These are phyloP conservation scores for Zygosaccharomyces sapae DNA, from an alignment of 1,139 yeast species.

Conservation along the genomic window DNA sequence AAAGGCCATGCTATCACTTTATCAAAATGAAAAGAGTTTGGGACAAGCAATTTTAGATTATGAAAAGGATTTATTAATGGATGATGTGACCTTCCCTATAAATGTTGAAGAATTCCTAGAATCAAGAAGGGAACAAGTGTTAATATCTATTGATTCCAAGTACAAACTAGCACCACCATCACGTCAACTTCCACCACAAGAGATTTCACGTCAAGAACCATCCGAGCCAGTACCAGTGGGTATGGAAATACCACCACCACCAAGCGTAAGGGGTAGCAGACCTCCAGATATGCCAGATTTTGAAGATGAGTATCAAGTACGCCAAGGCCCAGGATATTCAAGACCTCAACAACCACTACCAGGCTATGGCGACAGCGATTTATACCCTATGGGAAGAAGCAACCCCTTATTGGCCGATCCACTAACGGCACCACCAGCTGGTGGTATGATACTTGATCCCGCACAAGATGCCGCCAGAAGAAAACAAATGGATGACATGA, in stretches of 20 bases:
- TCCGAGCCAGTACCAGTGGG: neutral
- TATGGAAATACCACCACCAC: neutral
- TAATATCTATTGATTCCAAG: neutral
- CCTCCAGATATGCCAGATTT: constrained; percentile 49
- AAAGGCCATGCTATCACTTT: constrained; percentile 12
- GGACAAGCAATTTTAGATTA: constrained; percentile 15
- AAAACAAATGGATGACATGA: constrained; percentile 23
- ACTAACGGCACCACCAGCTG: constrained; percentile 21
- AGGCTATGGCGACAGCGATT: constrained; percentile 40
- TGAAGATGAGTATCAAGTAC: constrained; percentile 53
- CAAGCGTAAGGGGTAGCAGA: constrained; percentile 5
- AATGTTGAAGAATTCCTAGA: neutral
- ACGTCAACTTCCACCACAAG: neutral
- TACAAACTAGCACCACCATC: constrained; percentile 1
- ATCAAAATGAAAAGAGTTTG: constrained; percentile 7
- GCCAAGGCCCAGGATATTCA: constrained; percentile 2
- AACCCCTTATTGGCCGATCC: constrained; percentile 32
- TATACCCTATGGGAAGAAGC: constrained; percentile 40
- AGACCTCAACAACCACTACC: constrained; percentile 8
- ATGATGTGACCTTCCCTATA: neutral
- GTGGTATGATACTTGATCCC: constrained; percentile 41
- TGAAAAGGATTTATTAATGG: constrained; percentile 10
- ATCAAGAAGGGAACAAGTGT: neutral
- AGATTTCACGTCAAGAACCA: neutral
- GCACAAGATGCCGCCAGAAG: constrained; percentile 17